Conservation (phyloP, 2,329 filamentous ascomycete genomes). For the Nigrospora sphaerica region DNA sequence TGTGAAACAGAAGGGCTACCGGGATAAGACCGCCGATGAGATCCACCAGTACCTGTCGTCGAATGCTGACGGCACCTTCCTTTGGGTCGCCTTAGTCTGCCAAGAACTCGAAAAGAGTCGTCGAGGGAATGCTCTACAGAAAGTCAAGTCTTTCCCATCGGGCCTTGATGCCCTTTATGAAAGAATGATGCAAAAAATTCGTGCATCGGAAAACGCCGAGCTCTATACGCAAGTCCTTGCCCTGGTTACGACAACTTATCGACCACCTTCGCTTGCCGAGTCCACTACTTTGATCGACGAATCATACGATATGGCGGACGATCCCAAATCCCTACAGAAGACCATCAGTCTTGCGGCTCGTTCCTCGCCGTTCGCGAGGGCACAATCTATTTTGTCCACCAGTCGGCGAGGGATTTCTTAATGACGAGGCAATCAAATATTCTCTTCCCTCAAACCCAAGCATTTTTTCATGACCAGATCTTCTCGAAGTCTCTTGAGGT, state of each 20-base stretch:
- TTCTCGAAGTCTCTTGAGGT: conserved; percentile 24
- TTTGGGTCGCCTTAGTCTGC: too few species aligned
- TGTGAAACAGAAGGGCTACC: neutral
- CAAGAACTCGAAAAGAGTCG: neutral
- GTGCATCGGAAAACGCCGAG: neutral
- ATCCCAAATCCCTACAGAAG: too few species aligned
- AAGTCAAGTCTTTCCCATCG: conserved; percentile 16
- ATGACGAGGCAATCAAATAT: conserved; percentile 6
- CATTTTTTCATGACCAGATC: conserved; percentile 20
- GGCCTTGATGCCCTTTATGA: conserved; percentile 28
- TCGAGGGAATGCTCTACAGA: too few species aligned
- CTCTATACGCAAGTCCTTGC: too few species aligned
- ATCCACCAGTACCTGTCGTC: too few species aligned
- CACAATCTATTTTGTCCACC: conserved; percentile 29
- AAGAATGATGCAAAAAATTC: conserved; percentile 28
- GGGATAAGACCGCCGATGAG: too few species aligned
- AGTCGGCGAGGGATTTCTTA: conserved; percentile 36
- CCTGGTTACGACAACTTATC: too few species aligned
- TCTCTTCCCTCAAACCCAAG: conserved; percentile 21
- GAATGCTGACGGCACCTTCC: too few species aligned
- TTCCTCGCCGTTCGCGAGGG: conserved; percentile 26
- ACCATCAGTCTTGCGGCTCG: conserved; percentile 25
- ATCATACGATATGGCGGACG: too few species aligned
- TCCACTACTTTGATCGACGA: too few species aligned
- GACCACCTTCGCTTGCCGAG: too few species aligned